A percentile compares a stretch with the other conserved stretches of the same genome.
Conservation (phyloP, 495 filamentous ascomycete species). For the Penicillium alfredii region DNA sequence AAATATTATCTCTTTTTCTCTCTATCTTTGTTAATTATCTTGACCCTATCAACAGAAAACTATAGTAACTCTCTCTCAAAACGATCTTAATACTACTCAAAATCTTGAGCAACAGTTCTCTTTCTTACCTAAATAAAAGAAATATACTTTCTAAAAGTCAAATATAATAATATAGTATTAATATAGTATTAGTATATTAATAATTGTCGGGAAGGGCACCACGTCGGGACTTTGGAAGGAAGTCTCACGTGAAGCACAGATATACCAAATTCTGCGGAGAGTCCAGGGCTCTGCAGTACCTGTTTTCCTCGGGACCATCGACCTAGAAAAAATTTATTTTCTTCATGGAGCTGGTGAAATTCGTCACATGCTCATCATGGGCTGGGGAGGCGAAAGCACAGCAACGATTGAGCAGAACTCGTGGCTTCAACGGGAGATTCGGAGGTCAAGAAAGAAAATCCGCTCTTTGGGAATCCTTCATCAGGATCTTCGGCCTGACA, state of each 20-base stretch:
- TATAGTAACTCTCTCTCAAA: no score
- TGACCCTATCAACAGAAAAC: no score
- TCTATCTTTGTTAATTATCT: no score
- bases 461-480: conserved; percentile 9
- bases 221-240: conserved; percentile 21
- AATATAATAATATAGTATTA: no score
- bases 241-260: no score
- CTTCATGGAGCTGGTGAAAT: conserved; percentile 35
- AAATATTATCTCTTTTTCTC: no score
- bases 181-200: no score
- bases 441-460: conserved; percentile 13
- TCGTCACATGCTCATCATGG: conserved; percentile 42
- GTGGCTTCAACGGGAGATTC: conserved; percentile 6
- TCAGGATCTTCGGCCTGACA: conserved; percentile 10
- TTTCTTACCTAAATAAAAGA: no score
- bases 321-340: conserved; percentile 31
- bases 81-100: no score
- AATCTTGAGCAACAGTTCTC: no score
- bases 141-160: no score
- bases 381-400: conserved; percentile 30
- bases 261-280: no score
- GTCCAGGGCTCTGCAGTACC: conserved; percentile 31
- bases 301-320: conserved; percentile 39
- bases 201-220: conserved; percentile 44
- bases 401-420: conserved; percentile 8